Evolutionary conservation across 768 basidiomycete genomes (phyloP), one percentile per base, ranked within the genome.

Genomic region (Lactifluus volemus): DNA sequence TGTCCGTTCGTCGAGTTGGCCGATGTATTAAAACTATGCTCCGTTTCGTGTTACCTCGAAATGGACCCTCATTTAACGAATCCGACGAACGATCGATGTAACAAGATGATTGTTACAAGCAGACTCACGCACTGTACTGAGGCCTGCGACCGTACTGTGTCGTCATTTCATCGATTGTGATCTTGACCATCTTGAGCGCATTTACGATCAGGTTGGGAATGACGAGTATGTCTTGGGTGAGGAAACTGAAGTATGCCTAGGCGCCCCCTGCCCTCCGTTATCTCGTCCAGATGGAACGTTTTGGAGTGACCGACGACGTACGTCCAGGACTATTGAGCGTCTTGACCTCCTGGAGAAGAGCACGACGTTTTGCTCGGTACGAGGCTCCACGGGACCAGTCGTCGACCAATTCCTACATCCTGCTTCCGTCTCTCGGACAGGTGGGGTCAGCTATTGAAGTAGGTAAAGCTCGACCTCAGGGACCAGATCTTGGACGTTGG

Each of bases 221-320:
- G 45, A 68, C 67, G 51, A 73, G 55, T 0, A 63, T 63, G 48
- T 69, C 68, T 5, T 65, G 54, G 0, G 68, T 50, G 39, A 73
- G 66, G 39, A 73, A 68, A 17, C 64, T 59, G 57, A 73, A 70
- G 4, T 68, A 68, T 12, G 65, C 62, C 39, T 70, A 68, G n/a
- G n/a, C n/a, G n/a, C n/a, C n/a, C n/a, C n/a, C n/a, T n/a, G 25
- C 19, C 30, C 21, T 62, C 34, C 60, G 55, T 11, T 64, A 64
- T 36, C 30, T 64, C 60, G 52, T 64, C 17, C 55, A 64, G 48
- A 34, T 61, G 50, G 63, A 58, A 30, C 61, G 61, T 3, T 49
- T 9, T 21, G 59, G 49, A 34, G 63, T 63, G 4, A 61, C 4
- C 49, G 48, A 65, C 21, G 61, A 63, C 49, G 21, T 58, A 5